phyloP scores from a whole-genome alignment of 75 land plant genomes.

The Selaginella tamariscina region DNA sequence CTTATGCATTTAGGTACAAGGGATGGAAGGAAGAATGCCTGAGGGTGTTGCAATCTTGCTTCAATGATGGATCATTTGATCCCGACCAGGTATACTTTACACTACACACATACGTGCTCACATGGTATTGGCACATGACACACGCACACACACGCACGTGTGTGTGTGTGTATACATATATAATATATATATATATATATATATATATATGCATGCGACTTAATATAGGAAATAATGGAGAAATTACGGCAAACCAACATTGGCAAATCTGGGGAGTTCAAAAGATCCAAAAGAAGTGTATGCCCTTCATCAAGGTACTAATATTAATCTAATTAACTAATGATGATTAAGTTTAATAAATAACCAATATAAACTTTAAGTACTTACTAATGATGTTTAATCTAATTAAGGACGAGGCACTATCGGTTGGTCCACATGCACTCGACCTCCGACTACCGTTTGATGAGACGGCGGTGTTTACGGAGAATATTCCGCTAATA shows the following conservation, averaged over 20 bases:
- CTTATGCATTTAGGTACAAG: no score
- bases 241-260: no score
- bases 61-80: constrained; percentile 31
- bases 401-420: constrained; percentile 61
- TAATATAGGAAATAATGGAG: no score
- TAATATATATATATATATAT: no score
- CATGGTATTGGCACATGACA: no score
- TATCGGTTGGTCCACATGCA: constrained; percentile 31
- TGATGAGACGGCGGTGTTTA: constrained; percentile 57
- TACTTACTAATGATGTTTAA: no score
- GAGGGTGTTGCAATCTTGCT: constrained; percentile 44
- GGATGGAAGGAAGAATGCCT: constrained; percentile 55
- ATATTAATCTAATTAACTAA: no score
- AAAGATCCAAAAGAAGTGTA: constrained; percentile 63
- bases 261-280: constrained; percentile 41
- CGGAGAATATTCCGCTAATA: constrained; percentile 52
- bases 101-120: constrained; percentile 40
- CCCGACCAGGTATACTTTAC: constrained; percentile 44
- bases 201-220: no score
- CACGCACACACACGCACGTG: no score
- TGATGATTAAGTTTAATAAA: no score
- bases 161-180: no score
- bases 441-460: constrained; percentile 70
- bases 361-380: no score
- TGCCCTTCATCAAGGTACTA: constrained; percentile 79